Percentiles rank a stretch among this genome's conserved stretches.
These are phyloP conservation scores for Physcomitrium patens DNA, from an alignment of 225 moss, liverwort and hornwort genomes.

Conservation along the genomic window DNA sequence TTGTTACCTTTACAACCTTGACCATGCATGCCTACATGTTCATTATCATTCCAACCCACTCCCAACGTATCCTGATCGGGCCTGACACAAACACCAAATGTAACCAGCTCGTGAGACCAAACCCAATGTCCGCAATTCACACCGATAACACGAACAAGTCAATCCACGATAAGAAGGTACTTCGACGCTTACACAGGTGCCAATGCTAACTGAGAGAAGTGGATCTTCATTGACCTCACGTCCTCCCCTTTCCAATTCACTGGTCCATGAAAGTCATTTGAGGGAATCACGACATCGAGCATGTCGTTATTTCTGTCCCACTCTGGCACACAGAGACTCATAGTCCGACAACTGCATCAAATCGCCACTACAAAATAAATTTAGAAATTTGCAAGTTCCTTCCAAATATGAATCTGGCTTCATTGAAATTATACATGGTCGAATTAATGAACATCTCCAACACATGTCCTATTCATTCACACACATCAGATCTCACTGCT, in stretches of 20 bases:
- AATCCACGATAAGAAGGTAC: not conserved
- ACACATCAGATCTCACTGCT: slow-evolving; percentile 5
- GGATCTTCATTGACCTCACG: slow-evolving; percentile 57
- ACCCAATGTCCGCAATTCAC: not conserved
- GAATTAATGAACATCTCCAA: slow-evolving; percentile 2
- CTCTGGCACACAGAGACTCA: slow-evolving; percentile 87
- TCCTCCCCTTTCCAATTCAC: slow-evolving; percentile 72
- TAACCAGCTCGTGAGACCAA: slow-evolving; percentile 14
- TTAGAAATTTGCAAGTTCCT: not conserved
- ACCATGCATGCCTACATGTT: slow-evolving; percentile 46
- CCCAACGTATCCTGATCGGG: slow-evolving; percentile 44
- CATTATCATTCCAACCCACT: slow-evolving; percentile 46
- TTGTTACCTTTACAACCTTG: slow-evolving; percentile 39
- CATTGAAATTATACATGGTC: not conserved
- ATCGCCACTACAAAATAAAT: slow-evolving; percentile 13
- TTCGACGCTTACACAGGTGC: slow-evolving; percentile 57
- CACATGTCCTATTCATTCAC: not conserved
- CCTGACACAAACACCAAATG: slow-evolving; percentile 41
- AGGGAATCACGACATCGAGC: slow-evolving; percentile 64
- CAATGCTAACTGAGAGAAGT: slow-evolving; percentile 60
- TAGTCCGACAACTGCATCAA: slow-evolving; percentile 66
- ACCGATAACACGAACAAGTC: not conserved
- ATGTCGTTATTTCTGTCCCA: slow-evolving; percentile 78
- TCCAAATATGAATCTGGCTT: not conserved
- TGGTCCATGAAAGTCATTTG: slow-evolving; percentile 45